Evolutionary conservation across 768 basidiomycete species (phyloP).

Genomic region (Trametes cinnabarina): DNA sequence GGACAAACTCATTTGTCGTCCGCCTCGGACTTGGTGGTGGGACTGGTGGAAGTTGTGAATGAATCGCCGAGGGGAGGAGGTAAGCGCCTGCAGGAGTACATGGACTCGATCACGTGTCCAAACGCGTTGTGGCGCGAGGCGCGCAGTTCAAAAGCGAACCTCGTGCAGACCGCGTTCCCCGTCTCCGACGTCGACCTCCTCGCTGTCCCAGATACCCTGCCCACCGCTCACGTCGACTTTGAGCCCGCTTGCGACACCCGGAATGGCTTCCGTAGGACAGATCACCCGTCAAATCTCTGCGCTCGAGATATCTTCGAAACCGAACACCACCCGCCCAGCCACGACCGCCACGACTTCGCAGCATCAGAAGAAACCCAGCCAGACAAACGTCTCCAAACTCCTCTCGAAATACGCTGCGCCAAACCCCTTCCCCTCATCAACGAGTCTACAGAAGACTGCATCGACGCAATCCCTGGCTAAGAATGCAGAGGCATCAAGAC

Average conservation of each 20-base stretch:
- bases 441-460: slow-evolving; percentile 21
- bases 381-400: slow-evolving; percentile 64
- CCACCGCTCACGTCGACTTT: background rate
- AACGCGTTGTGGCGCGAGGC: slow-evolving; percentile 10
- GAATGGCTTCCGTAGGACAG: slow-evolving; percentile 48
- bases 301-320: slow-evolving; percentile 60
- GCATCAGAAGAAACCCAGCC: slow-evolving; percentile 54
- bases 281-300: slow-evolving; percentile 69
- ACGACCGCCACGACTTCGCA: slow-evolving; percentile 31
- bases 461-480: slow-evolving; percentile 20
- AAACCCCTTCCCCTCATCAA: slow-evolving; percentile 39
- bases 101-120: slow-evolving; percentile 16
- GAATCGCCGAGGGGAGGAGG: too few species aligned
- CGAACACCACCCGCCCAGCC: slow-evolving; percentile 34
- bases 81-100: too few species aligned
- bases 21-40: too few species aligned
- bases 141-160: slow-evolving; percentile 21
- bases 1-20: too few species aligned
- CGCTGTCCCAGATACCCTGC: background rate
- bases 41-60: too few species aligned
- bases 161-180: slow-evolving; percentile 3
- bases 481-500: slow-evolving; percentile 28
- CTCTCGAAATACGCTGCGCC: slow-evolving; percentile 74
- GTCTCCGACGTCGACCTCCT: slow-evolving; percentile 15
- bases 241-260: slow-evolving; percentile 8